These are phyloP conservation scores for Thalassiosira profunda DNA, from an alignment of 108 stramenopile genomes.

Conservation along the genomic window DNA sequence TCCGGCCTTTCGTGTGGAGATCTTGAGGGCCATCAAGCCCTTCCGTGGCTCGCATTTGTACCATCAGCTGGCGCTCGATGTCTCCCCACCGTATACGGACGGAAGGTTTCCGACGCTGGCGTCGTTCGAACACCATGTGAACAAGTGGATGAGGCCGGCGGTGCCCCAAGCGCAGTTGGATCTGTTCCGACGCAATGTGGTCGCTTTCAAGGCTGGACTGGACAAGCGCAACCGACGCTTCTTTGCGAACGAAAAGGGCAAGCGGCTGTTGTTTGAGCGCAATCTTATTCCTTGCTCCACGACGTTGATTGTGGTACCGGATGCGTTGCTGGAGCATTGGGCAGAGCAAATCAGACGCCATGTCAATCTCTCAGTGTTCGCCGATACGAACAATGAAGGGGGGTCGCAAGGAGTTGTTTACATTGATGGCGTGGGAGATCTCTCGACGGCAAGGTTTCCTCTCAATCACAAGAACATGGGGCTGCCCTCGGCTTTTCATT, in stretches of 20 bases:
- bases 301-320: slow-evolving; percentile 76
- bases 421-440: slow-evolving; percentile 59
- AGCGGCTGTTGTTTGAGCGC: slow-evolving; percentile 52
- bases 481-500: slow-evolving; percentile 27
- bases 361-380: slow-evolving; percentile 50
- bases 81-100: slow-evolving; percentile 34
- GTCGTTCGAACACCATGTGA: slow-evolving; percentile 44
- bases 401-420: slow-evolving; percentile 48
- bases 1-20: slow-evolving; percentile 29
- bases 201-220: slow-evolving; percentile 41
- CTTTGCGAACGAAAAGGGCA: slow-evolving; percentile 30
- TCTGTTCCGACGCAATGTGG: slow-evolving; percentile 48
- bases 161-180: slow-evolving; percentile 19
- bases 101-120: slow-evolving; percentile 41
- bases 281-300: slow-evolving; percentile 58
- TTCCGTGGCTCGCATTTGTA: slow-evolving; percentile 17
- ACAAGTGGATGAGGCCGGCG: neutral
- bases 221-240: slow-evolving; percentile 51
- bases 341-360: slow-evolving; percentile 66
- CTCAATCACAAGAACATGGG: slow-evolving; percentile 23
- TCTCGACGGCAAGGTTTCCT: slow-evolving; percentile 43
- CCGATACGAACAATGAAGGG: slow-evolving; percentile 14
- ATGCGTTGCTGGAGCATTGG: slow-evolving; percentile 85
- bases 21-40: slow-evolving; percentile 29
- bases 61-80: slow-evolving; percentile 1